Conservation (phyloP, 2,329 filamentous ascomycete species). For the Pleurostoma richardsiae region DNA sequence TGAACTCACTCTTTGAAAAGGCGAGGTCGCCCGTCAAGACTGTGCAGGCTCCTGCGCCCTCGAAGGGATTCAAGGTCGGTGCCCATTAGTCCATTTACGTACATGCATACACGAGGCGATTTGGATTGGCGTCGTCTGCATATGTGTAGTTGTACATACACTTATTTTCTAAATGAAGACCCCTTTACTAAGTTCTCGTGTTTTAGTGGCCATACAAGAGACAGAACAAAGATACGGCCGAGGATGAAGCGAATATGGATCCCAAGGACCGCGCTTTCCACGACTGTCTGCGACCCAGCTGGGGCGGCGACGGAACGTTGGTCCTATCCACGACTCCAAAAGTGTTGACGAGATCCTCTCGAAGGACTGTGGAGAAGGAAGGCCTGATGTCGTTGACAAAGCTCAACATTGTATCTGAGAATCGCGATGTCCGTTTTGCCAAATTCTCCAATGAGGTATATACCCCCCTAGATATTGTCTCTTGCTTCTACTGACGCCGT, state of each 20-base stretch:
- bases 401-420: slow-evolving; percentile 56
- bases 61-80: slow-evolving; percentile 88
- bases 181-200: slow-evolving; percentile 39
- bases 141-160: slow-evolving; percentile 21
- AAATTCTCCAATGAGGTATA: slow-evolving; percentile 54
- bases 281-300: slow-evolving; percentile 70
- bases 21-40: slow-evolving; percentile 54
- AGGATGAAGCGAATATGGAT: slow-evolving; percentile 57
- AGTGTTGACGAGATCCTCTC: slow-evolving; percentile 6
- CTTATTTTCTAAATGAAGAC: slow-evolving; percentile 22
- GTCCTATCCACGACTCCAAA: slow-evolving; percentile 31
- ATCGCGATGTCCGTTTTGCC: slow-evolving; percentile 59
- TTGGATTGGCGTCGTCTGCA: not conserved
- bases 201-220: slow-evolving; percentile 83
- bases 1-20: slow-evolving; percentile 88
- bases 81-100: slow-evolving; percentile 25
- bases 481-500: slow-evolving; percentile 13
- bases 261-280: slow-evolving; percentile 64
- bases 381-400: slow-evolving; percentile 49
- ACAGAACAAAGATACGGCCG: slow-evolving; percentile 62
- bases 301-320: slow-evolving; percentile 70
- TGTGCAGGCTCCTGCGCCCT: slow-evolving; percentile 42
- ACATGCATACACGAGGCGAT: slow-evolving; percentile 19
- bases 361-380: slow-evolving; percentile 25
- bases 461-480: slow-evolving; percentile 2